Evolutionary conservation across 1,139 yeast genomes (phyloP).

Genomic region (Geotrichum australiense): DNA sequence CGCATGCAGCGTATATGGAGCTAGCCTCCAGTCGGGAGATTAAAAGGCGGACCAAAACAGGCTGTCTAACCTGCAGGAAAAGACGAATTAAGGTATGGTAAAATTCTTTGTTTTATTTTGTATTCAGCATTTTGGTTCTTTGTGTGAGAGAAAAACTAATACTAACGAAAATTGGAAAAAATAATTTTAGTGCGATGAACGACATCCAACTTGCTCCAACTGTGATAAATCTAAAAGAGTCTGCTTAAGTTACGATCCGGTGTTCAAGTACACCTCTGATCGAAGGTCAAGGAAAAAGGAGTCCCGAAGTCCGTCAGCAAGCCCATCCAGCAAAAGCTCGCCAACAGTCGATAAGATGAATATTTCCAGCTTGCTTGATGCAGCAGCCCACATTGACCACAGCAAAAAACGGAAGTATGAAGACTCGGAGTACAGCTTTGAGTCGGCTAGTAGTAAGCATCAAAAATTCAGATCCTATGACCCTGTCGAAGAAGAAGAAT

Average conservation of each 20-base stretch:
- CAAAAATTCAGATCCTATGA: background rate
- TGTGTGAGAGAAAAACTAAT: slow-evolving; percentile 27
- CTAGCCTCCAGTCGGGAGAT: slow-evolving; percentile 23
- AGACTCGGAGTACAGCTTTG: background rate
- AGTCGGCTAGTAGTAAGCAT: background rate
- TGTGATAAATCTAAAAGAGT: slow-evolving; percentile 65
- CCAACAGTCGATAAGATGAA: slow-evolving; percentile 21
- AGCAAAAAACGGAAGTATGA: background rate
- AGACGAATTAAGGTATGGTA: slow-evolving; percentile 45
- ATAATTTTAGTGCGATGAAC: slow-evolving; percentile 50
- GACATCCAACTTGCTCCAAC: slow-evolving; percentile 65
- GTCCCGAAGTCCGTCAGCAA: slow-evolving; percentile 4
- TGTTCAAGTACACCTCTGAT: slow-evolving; percentile 22
- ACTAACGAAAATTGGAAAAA: background rate
- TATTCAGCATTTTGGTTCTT: background rate
- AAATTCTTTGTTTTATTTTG: background rate
- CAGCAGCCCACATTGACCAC: slow-evolving; percentile 24
- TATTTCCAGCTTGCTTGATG: slow-evolving; percentile 28
- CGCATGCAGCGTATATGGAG: slow-evolving; percentile 9
- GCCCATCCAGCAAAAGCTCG: background rate
- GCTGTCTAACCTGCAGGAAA: slow-evolving; percentile 67
- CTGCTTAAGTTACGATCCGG: slow-evolving; percentile 57
- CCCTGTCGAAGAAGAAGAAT: slow-evolving; percentile 10
- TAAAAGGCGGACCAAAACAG: slow-evolving; percentile 55
- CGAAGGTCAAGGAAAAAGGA: slow-evolving; percentile 1